Conservation (phyloP, 1,284 basidiomycete species). For the Phellopilus nigrolimitatus region DNA sequence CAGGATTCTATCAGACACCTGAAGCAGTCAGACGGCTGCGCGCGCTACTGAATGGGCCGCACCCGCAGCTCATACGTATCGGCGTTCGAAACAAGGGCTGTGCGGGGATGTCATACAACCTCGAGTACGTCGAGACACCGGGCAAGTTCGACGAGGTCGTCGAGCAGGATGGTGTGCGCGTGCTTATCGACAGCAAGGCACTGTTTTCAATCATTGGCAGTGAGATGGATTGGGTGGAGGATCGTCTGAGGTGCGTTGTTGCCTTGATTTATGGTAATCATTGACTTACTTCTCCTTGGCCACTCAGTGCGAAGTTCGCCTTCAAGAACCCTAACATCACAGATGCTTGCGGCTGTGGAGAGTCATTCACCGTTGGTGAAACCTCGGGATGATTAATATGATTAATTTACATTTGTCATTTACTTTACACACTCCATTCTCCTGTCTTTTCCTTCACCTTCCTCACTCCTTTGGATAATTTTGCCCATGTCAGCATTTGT, state of each 20-base stretch:
- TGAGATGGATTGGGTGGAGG: conserved; percentile 99
- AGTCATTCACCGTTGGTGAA: conserved; percentile 69
- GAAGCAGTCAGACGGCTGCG: conserved; percentile 72
- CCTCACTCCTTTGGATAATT: neutral
- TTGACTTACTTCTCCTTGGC: conserved; percentile 14
- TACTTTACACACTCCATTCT: neutral
- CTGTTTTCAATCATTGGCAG: conserved; percentile 98
- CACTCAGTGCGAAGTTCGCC: conserved; percentile 77
- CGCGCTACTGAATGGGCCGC: conserved; percentile 68
- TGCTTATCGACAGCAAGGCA: conserved; percentile 96
- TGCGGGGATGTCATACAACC: conserved; percentile 94
- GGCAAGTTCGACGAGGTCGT: conserved; percentile 98
- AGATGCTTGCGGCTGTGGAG: conserved; percentile 93
- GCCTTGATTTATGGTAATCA: conserved; percentile 8
- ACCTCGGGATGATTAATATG: conserved; percentile 3
- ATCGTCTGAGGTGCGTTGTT: conserved; percentile 68
- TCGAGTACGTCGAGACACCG: conserved; percentile 92
- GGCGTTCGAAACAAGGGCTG: conserved; percentile 99
- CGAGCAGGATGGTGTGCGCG: conserved; percentile 88
- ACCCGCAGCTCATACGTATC: conserved; percentile 91
- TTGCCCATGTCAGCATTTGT: conserved; percentile 7
- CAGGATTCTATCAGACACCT: conserved; percentile 58
- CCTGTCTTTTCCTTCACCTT: neutral
- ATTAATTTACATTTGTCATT: neutral
- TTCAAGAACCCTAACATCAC: conserved; percentile 90